Conservation (phyloP, 805 yeast genomes). For the Pichia heedii region DNA sequence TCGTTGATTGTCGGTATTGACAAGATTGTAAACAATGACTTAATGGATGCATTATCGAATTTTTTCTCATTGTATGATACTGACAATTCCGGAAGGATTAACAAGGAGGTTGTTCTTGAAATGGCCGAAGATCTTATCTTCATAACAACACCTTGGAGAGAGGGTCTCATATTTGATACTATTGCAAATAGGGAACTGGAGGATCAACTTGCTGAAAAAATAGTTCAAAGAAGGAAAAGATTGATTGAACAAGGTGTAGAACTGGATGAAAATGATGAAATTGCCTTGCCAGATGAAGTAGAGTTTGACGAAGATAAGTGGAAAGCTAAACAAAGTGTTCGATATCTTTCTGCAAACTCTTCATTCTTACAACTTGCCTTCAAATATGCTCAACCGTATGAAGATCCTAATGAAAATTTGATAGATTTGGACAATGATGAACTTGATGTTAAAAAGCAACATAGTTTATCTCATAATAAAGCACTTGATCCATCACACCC, state of each 20-base stretch:
- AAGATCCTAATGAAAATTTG: constrained; percentile 32
- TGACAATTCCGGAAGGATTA: constrained; percentile 49
- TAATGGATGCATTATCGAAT: constrained; percentile 69
- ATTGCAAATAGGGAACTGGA: constrained; percentile 58
- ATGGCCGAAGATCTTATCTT: constrained; percentile 81
- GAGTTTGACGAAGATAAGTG: constrained; percentile 55
- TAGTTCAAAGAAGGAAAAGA: constrained; percentile 33
- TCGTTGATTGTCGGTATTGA: constrained; percentile 71
- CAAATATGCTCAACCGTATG: constrained; percentile 76
- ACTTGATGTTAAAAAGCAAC: constrained; percentile 13
- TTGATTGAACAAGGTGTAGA: constrained; percentile 26
- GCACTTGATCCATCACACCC: constrained; percentile 80
- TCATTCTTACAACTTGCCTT: constrained; percentile 79
- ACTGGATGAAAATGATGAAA: constrained; percentile 26
- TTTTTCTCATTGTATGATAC: constrained; percentile 72
- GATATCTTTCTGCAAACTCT: constrained; percentile 82
- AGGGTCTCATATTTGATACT: constrained; percentile 54
- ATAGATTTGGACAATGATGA: constrained; percentile 35
- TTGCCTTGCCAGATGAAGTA: constrained; percentile 48
- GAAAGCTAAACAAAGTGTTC: constrained; percentile 56
- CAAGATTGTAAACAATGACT: constrained; percentile 56
- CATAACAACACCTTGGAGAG: constrained; percentile 81
- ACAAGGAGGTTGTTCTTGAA: constrained; percentile 69
- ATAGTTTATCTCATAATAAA: constrained; percentile 47
- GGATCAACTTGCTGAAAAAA: constrained; percentile 55